Percentiles rank a stretch among this genome's conserved stretches.
Conservation (phyloP, 2,329 filamentous ascomycete genomes). For the Nothopassalora personata region DNA sequence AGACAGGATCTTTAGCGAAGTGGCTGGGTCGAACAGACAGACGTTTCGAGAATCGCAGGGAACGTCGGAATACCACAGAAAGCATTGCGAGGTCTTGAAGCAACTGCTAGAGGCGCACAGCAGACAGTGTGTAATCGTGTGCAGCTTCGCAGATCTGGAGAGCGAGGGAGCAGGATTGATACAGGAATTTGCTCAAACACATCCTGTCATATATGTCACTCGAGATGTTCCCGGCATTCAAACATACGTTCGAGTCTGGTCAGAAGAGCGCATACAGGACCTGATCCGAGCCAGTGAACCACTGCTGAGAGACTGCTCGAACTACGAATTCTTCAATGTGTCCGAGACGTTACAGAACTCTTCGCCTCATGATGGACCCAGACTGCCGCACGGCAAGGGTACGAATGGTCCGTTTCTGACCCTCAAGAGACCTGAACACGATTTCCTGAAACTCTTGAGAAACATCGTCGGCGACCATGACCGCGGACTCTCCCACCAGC, state of each 20-base stretch:
- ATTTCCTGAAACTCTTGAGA: constrained; percentile 64
- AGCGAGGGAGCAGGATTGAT: constrained; percentile 57
- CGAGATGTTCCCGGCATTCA: constrained; percentile 62
- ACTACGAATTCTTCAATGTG: constrained; percentile 72
- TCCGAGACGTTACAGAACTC: constrained; percentile 46
- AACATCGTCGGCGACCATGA: constrained; percentile 52
- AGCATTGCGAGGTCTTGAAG: constrained; percentile 58
- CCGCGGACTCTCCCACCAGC: constrained; percentile 53
- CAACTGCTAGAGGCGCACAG: constrained; percentile 55
- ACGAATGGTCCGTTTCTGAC: constrained; percentile 57
- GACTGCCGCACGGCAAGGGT: constrained; percentile 22
- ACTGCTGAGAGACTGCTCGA: constrained; percentile 62
- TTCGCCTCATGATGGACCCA: constrained; percentile 20
- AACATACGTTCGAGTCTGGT: constrained; percentile 52
- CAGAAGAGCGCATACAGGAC: constrained; percentile 52
- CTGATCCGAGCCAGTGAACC: constrained; percentile 54
- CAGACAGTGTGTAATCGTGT: constrained; percentile 63
- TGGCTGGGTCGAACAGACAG: constrained; percentile 56
- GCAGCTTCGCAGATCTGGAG: constrained; percentile 64
- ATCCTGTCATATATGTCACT: constrained; percentile 66
- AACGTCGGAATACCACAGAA: constrained; percentile 55
- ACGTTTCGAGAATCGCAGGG: constrained; percentile 61
- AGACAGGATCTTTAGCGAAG: constrained; percentile 62
- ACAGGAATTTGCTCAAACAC: constrained; percentile 55
- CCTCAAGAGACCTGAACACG: constrained; percentile 62